Evolutionary conservation across 1,139 yeast species (phyloP).

Genomic region (Blastobotrys capitulatus): DNA sequence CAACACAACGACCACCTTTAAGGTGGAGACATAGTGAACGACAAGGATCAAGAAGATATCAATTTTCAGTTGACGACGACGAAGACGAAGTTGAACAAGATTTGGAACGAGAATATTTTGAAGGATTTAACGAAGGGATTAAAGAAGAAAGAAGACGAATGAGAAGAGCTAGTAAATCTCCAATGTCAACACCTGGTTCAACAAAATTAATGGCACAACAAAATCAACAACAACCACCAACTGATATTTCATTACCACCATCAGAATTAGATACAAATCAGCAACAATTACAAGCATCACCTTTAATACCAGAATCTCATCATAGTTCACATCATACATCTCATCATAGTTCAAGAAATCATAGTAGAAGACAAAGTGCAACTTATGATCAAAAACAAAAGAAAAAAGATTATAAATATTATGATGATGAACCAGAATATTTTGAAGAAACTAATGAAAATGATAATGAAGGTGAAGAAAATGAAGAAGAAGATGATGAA

Average conservation of each 20-base stretch:
- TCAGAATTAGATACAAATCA: not conserved
- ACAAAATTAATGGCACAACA: not conserved
- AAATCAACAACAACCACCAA: not conserved
- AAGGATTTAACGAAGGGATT: slow-evolving; percentile 68
- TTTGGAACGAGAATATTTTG: slow-evolving; percentile 57
- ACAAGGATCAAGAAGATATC: slow-evolving; percentile 18
- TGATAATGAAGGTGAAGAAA: slow-evolving; percentile 11
- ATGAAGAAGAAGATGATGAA: slow-evolving; percentile 15
- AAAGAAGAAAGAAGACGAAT: slow-evolving; percentile 32
- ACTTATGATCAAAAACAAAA: not conserved
- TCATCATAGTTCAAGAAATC: not conserved
- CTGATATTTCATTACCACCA: not conserved
- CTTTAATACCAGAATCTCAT: not conserved
- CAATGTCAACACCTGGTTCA: slow-evolving; percentile 2
- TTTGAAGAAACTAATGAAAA: not conserved
- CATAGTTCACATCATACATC: too few species aligned
- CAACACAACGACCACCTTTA: slow-evolving; percentile 15
- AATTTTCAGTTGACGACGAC: slow-evolving; percentile 61
- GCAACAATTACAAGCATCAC: not conserved
- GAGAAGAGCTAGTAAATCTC: slow-evolving; percentile 1
- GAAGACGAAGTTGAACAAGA: slow-evolving; percentile 57
- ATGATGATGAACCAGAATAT: slow-evolving; percentile 10
- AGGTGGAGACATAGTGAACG: slow-evolving; percentile 18
- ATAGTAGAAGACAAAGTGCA: not conserved
- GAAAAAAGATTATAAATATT: slow-evolving; percentile 1